Evolutionary conservation across 2,329 filamentous ascomycete species (phyloP), one percentile per base, ranked within the genome.

Genomic region (Ophiostoma perfectum): DNA sequence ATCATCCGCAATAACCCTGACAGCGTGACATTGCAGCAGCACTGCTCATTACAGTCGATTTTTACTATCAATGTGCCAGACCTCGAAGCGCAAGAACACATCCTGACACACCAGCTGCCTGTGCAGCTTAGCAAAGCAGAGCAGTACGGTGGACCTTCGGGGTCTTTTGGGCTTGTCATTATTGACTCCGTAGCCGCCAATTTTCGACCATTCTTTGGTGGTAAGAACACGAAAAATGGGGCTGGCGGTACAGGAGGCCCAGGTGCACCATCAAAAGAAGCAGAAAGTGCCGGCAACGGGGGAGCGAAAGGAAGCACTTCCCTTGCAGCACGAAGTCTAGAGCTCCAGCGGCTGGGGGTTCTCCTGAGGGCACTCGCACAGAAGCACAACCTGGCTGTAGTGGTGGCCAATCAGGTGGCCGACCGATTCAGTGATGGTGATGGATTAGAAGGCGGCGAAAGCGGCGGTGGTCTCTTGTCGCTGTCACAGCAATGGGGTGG

Each of bases 121-220:
- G 90, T 97, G n/a, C 72, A 72, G 64, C 71, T 73, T 27, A 66
- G 49, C 18, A 88, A 93, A 41, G 87, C 97, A 27, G 81, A 85
- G 72, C 86, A 91, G 64, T 88, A 92, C 77, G 84, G 89, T 70
- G 83, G 68, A 7, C 8, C 11, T 12, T 16, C 49, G 11, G 67
- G 67, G 8, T 67, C 65, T 36, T 71, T 97, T 66, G 92, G 94
- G 2, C 84, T 99, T 1, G 80, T 99, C 1, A 84, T 98, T 14
- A 80, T 99, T 44, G 95, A 99, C 80, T 96, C 91, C 5, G 90
- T 99, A 41, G 93, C 95, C 0, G 93, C 95, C 70, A 99, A 99
- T 78, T 99, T 95, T 78, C 90, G 95, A 72, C 93, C 92, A 65
- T 94, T 98, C 77, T 95, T 93, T 74, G 90, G 93, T 73, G 84